phyloP scores from a whole-genome alignment of 2,329 filamentous ascomycete species.

The Colletotrichum sp. region DNA sequence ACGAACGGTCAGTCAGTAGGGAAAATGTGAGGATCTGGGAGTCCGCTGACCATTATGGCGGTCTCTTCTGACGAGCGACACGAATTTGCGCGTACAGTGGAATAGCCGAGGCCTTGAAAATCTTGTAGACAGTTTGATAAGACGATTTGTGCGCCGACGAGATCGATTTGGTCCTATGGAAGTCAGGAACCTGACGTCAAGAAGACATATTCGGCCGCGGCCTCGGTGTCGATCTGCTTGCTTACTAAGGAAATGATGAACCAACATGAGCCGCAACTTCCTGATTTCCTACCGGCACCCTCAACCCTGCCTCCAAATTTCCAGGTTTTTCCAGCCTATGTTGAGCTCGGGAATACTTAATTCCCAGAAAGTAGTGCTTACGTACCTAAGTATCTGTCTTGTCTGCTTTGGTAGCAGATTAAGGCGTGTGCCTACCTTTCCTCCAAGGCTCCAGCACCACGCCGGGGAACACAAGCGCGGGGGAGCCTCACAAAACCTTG shows the following conservation, averaged over 20 bases:
- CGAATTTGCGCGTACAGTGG: not conserved
- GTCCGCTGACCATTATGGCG: not conserved
- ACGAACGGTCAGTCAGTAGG: not conserved
- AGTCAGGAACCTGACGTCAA: not conserved
- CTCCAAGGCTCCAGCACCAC: not conserved
- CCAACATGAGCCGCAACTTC: not conserved
- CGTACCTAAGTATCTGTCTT: not conserved
- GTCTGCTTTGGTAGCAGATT: not conserved
- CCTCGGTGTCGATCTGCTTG: not conserved
- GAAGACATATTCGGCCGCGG: not conserved
- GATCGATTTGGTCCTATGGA: not conserved
- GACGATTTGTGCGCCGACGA: not conserved
- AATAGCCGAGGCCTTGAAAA: not conserved
- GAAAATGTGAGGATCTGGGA: not conserved
- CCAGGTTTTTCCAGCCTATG: not conserved
- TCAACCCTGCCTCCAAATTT: not conserved
- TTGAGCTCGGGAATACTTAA: not conserved
- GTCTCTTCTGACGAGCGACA: not conserved
- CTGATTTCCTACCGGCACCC: not conserved
- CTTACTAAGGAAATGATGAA: not conserved
- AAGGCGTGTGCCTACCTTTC: not conserved
- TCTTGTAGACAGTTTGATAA: not conserved
- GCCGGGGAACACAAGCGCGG: not conserved
- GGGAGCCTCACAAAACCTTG: not conserved
- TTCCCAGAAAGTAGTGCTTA: not conserved